phyloP scores from a whole-genome alignment of 805 yeast genomes.

The Sugiyamaella valdiviana region DNA sequence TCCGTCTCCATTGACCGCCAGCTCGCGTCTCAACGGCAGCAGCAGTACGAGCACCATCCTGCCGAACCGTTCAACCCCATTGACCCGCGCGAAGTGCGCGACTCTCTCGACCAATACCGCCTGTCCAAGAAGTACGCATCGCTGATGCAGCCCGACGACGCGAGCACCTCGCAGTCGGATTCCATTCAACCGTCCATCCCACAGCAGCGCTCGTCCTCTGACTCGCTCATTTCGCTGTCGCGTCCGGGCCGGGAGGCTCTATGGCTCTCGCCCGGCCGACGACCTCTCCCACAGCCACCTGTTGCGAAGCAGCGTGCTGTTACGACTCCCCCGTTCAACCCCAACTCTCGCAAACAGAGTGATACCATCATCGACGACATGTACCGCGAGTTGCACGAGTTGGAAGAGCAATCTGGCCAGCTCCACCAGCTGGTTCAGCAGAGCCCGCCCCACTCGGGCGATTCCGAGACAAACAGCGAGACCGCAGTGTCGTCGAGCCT shows the following conservation, averaged over 20 bases:
- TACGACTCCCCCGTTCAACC: conserved; percentile 1
- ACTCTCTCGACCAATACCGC: background rate
- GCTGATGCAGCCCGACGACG: background rate
- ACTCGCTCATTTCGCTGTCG: conserved; percentile 6
- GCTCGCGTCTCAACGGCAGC: no score
- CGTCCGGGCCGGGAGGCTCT: conserved; percentile 7
- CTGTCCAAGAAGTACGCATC: background rate
- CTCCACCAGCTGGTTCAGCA: conserved; percentile 16
- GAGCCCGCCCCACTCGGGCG: conserved; percentile 2
- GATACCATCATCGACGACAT: conserved; percentile 21
- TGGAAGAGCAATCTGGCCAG: conserved; percentile 19
- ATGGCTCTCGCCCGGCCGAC: conserved; percentile 5
- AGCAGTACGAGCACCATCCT: no score
- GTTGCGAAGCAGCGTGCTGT: conserved; percentile 1
- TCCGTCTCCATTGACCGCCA: no score
- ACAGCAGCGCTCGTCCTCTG: conserved; percentile 7
- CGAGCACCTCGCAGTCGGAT: background rate
- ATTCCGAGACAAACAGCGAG: background rate
- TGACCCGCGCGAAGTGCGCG: background rate
- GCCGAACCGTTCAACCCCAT: no score
- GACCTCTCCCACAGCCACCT: conserved; percentile 1
- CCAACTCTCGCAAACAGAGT: conserved; percentile 4
- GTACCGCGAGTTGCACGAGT: conserved; percentile 22
- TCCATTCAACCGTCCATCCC: background rate
- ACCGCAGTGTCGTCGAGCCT: background rate